phyloP scores from a whole-genome alignment of 306 rosid species.

The Cicer judaicum region DNA sequence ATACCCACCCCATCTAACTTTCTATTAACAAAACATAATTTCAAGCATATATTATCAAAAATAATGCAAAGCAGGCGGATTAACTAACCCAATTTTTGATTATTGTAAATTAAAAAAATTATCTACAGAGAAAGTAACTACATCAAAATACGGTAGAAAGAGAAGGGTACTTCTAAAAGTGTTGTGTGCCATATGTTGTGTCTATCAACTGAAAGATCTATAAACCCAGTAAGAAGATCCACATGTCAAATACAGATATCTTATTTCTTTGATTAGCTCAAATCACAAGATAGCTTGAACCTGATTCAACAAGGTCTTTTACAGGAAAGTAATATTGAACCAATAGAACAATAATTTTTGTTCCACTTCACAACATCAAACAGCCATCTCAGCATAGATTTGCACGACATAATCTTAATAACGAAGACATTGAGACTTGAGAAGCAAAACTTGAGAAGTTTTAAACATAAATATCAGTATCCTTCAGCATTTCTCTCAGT shows the following conservation, averaged over 20 bases:
- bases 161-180: background rate
- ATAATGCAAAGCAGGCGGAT: slow-evolving; percentile 10
- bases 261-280: slow-evolving; percentile 8
- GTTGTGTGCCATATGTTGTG: background rate
- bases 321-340: slow-evolving; percentile 2
- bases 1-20: slow-evolving; percentile 12
- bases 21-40: slow-evolving; percentile 13
- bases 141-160: background rate
- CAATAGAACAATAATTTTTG: background rate
- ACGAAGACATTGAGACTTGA: background rate
- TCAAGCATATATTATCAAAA: slow-evolving; percentile 16
- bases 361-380: background rate
- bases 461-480: background rate
- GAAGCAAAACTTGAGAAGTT: slow-evolving; percentile 2
- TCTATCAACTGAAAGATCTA: background rate
- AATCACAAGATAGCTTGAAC: background rate
- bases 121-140: background rate
- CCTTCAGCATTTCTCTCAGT: slow-evolving; percentile 1
- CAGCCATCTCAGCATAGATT: slow-evolving; percentile 8
- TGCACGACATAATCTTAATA: slow-evolving; percentile 4
- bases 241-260: background rate
- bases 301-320: slow-evolving; percentile 10
- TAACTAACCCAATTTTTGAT: slow-evolving; percentile 10
- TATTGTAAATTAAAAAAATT: background rate
- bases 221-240: background rate